Conservation (phyloP, 306 rosid genomes). For the Macrotyloma uniflorum region DNA sequence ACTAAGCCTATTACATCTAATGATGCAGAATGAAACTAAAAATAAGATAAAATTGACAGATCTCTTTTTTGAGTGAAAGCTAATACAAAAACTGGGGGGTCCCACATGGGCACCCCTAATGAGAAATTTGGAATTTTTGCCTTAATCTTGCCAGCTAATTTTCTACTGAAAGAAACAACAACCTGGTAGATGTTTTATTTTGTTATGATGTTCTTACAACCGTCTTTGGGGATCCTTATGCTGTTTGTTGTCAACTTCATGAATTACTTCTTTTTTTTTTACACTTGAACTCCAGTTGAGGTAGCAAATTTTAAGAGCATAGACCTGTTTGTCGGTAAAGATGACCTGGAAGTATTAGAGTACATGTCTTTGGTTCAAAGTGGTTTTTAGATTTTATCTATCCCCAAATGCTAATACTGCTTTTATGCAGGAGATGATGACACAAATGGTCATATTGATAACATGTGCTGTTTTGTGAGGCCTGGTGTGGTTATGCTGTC, state of each 20-base stretch:
- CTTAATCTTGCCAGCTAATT: neutral
- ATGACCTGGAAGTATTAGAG: conserved; percentile 17
- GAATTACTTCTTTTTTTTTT: neutral
- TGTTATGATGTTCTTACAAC: neutral
- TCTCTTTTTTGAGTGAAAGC: neutral
- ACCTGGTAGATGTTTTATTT: conserved; percentile 10
- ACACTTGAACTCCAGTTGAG: neutral
- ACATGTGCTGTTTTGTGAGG: conserved; percentile 87
- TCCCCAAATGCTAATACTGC: conserved; percentile 25
- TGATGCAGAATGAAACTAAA: conserved; percentile 17
- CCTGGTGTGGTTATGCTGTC: conserved; percentile 90
- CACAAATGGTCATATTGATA: conserved; percentile 96
- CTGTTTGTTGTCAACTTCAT: neutral
- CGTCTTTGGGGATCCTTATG: conserved; percentile 6
- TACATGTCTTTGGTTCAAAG: conserved; percentile 21
- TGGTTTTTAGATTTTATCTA: conserved; percentile 5
- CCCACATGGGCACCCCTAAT: neutral
- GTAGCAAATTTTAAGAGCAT: neutral
- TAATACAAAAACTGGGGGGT: neutral
- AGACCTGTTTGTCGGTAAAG: neutral
- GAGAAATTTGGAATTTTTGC: neutral
- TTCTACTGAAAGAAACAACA: conserved; percentile 6
- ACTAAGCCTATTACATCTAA: too few species aligned
- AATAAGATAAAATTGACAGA: neutral
- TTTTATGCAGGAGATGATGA: conserved; percentile 86